phyloP scores from a whole-genome alignment of 2,329 filamentous ascomycete species.

The Huntiella bhutanensis region DNA sequence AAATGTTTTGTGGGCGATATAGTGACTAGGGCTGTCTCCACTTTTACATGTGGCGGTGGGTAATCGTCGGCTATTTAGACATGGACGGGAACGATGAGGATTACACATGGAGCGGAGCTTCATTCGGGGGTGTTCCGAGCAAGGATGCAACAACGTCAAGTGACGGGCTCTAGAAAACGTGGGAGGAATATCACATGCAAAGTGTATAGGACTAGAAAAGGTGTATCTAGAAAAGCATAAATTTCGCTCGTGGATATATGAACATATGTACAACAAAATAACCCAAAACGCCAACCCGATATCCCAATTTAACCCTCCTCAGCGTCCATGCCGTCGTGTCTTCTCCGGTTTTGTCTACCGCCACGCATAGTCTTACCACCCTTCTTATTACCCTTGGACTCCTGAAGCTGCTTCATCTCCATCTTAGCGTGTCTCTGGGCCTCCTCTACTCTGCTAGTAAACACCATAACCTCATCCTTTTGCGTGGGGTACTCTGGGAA shows the following conservation, averaged over 20 bases:
- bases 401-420: conserved; percentile 65
- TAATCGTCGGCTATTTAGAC: not conserved
- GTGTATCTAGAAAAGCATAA: too few species aligned
- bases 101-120: too few species aligned
- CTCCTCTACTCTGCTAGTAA: conserved; percentile 59
- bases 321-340: conserved; percentile 48
- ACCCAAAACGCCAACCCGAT: not conserved
- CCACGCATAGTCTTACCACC: conserved; percentile 25
- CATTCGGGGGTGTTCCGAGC: not conserved
- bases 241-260: not conserved
- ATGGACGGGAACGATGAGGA: too few species aligned
- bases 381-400: conserved; percentile 42
- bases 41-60: conserved; percentile 1
- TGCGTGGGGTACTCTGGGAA: conserved; percentile 48
- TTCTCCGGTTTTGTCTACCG: conserved; percentile 23
- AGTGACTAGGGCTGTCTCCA: conserved; percentile 7
- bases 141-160: not conserved
- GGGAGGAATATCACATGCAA: too few species aligned
- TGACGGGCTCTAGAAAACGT: not conserved
- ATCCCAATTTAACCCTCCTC: conserved; percentile 41
- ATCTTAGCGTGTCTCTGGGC: conserved; percentile 62
- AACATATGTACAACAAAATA: not conserved
- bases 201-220: too few species aligned
- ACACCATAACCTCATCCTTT: conserved; percentile 72
- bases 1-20: not conserved